Base-by-base conservation (phyloP, 2,329 filamentous ascomycete genomes). In the Colletotrichum spinosum region DNA sequence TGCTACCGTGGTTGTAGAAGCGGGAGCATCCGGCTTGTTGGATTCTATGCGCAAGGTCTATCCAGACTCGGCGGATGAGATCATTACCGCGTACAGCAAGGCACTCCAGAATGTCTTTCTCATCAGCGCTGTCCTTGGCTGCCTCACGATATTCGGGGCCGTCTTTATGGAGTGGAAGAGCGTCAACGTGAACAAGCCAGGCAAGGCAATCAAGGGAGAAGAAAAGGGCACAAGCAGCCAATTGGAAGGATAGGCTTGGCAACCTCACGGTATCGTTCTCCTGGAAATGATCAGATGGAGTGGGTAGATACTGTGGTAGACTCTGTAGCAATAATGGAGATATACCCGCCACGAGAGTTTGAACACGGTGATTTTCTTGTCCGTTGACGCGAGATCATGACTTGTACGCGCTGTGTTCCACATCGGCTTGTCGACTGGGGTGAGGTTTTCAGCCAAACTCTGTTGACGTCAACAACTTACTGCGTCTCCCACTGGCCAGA, bases 21-120 rank as follows among this genome's bases (percentile, higher is more conserved):
- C 59, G 10, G 68, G 62, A 10, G 58, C 57, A n/a, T 54, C 41
- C n/a, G 42, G 13, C n/a, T 25, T 58, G 12, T 17, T 44, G 38
- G 39, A 12, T 4, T 59, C 41, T 10, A 58, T 64, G 41, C 35
- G 38, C 33, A 50, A 55, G 4, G 41, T 49, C 38, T 59, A 67
- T 37, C 54, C 54, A 35, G 37, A 64, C 38, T 42, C 44, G 17
- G 33, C 82, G 1, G 74, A 78, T 3, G 72, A 74, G 1, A 83
- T 86, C 34, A 74, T 85, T 8, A 69, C 73, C 15, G 81, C 82
- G 0, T 86, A 86, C 71, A 81, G 84, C 72, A 69, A 67, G 2
- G 84, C 84, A 1, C 72, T 88, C 67, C 78, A 79, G 11, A 74
- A 83, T 45, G 80, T 82, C 0, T 88, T 81, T 67, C 86, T 84